Evolutionary conservation across 345 rosid species (phyloP).

Genomic region (Stellera chamaejasme): DNA sequence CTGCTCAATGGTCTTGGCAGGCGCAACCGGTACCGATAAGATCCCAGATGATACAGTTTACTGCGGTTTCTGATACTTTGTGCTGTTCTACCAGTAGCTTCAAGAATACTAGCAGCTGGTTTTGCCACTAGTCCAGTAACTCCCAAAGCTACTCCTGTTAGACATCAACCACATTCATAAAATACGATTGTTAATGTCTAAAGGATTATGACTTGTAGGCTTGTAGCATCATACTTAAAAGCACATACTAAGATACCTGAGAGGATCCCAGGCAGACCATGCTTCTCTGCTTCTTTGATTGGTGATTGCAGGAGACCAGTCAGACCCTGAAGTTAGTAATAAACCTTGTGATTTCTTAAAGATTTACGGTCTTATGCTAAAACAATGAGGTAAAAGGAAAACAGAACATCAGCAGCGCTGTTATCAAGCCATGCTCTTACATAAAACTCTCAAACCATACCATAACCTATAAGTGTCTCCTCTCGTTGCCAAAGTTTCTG

Average conservation of each 20-base stretch:
- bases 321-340: conserved; percentile 49
- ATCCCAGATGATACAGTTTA: conserved; percentile 47
- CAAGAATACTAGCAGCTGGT: conserved; percentile 94
- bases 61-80: conserved; percentile 90
- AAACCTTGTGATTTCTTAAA: too few relatives aligned
- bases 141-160: conserved; percentile 74
- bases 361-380: not conserved
- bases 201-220: not conserved
- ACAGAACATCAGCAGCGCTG: not conserved
- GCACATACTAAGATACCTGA: conserved; percentile 48
- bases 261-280: conserved; percentile 89
- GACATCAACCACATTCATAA: conserved; percentile 10
- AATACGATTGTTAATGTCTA: not conserved
- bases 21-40: conserved; percentile 49
- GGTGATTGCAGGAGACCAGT: conserved; percentile 95
- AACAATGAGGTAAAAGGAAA: not conserved
- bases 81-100: conserved; percentile 90
- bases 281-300: conserved; percentile 82
- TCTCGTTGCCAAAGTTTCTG: too few relatives aligned
- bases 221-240: not conserved
- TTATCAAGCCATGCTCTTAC: too few relatives aligned
- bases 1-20: conserved; percentile 75
- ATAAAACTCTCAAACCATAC: too few relatives aligned
- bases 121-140: conserved; percentile 93
- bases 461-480: too few relatives aligned